Conservation (phyloP, 371 early-diverging fungal species). For the Zychaea mexicana region DNA sequence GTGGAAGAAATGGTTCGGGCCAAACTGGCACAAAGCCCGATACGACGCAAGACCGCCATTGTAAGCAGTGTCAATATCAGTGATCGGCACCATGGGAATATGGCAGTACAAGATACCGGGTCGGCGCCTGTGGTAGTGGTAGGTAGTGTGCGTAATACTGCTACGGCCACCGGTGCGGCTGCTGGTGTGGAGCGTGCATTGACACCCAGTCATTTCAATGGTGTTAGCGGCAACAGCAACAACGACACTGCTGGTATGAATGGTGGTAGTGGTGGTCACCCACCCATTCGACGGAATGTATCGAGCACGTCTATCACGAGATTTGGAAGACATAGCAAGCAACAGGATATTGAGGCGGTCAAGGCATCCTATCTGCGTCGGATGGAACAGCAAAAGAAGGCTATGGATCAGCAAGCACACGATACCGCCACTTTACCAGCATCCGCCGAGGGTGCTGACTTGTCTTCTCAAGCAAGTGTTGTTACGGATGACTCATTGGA, state of each 20-base stretch:
- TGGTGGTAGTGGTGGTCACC: neutral
- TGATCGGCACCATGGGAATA: constrained; percentile 28
- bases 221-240: too few relatives aligned
- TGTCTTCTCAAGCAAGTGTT: constrained; percentile 13
- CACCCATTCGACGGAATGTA: neutral
- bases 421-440: neutral
- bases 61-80: constrained; percentile 29
- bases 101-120: constrained; percentile 30
- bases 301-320: constrained; percentile 12
- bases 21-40: constrained; percentile 30
- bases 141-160: constrained; percentile 22
- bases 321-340: constrained; percentile 3
- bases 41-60: constrained; percentile 39
- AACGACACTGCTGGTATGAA: too few relatives aligned
- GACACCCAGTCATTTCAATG: too few relatives aligned
- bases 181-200: neutral
- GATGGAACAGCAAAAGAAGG: constrained; percentile 26
- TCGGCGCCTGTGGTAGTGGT: constrained; percentile 29
- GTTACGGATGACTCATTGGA: constrained; percentile 41
- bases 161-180: neutral
- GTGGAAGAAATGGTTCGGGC: constrained; percentile 41
- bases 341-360: constrained; percentile 15
- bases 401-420: neutral
- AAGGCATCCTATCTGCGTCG: constrained; percentile 27
- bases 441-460: neutral